phyloP scores from a whole-genome alignment of 169 alveolate species.

The Theileria sp. region DNA sequence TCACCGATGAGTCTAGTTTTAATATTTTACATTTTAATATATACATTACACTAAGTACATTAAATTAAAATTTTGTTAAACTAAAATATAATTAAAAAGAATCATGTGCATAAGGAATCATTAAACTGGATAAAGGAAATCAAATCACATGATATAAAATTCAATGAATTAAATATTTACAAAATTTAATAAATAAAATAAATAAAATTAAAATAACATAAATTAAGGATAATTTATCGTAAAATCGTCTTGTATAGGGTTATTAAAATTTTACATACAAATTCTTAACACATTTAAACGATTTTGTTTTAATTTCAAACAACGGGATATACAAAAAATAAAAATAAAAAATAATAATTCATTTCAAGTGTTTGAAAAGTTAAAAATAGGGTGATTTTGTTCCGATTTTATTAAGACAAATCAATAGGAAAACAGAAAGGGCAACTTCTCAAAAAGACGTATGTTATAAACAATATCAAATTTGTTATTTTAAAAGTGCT shows the following conservation, averaged over 20 bases:
- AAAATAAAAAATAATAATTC: too few relatives aligned
- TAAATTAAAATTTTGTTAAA: background rate
- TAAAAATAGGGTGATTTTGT: background rate
- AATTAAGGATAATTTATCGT: background rate
- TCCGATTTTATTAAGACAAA: background rate
- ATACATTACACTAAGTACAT: background rate
- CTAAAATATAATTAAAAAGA: background rate
- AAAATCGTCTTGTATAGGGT: background rate
- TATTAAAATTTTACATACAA: background rate
- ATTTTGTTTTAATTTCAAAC: background rate
- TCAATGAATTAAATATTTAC: background rate
- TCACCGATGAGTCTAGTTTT: constrained; percentile 13
- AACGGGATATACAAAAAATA: background rate
- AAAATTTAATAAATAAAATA: background rate
- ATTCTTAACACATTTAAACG: background rate
- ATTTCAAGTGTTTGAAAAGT: background rate
- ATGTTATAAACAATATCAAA: background rate
- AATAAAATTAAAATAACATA: too few relatives aligned
- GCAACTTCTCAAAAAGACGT: background rate
- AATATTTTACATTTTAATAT: background rate
- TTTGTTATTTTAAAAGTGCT: background rate
- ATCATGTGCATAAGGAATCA: background rate
- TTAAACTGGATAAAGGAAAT: background rate
- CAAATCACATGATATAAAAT: background rate
- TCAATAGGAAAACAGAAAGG: background rate